phyloP scores from a whole-genome alignment of 2,329 filamentous ascomycete genomes.

The Cercospora sp. region DNA sequence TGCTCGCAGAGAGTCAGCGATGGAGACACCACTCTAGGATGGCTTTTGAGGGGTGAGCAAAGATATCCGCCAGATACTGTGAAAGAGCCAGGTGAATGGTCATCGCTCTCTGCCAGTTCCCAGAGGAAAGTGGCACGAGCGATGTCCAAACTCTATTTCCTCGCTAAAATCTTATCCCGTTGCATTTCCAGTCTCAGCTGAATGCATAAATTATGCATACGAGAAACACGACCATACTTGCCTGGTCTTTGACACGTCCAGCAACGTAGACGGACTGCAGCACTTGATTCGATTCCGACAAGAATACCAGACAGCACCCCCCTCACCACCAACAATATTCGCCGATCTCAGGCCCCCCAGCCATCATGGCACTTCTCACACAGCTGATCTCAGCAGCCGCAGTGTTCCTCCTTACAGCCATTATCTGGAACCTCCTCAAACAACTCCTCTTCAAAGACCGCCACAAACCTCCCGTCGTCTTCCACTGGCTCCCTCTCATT shows the following conservation, averaged over 20 bases:
- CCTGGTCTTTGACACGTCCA: neutral
- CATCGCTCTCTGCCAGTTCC: too few relatives aligned
- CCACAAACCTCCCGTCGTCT: conserved; percentile 63
- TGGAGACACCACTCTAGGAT: too few relatives aligned
- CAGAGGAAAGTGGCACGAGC: too few relatives aligned
- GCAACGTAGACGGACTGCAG: neutral
- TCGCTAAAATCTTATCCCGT: neutral
- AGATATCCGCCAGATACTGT: too few relatives aligned
- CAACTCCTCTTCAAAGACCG: conserved; percentile 73
- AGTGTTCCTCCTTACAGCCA: neutral
- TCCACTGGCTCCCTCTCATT: conserved; percentile 68
- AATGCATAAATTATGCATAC: neutral
- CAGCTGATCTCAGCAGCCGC: neutral
- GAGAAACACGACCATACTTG: neutral
- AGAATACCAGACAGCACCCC: neutral
- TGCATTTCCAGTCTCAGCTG: neutral
- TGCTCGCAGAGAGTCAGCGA: too few relatives aligned
- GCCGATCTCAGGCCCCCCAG: neutral
- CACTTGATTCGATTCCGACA: neutral
- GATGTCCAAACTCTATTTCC: neutral
- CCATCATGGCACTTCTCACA: neutral
- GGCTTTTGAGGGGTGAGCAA: too few relatives aligned
- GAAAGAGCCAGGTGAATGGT: too few relatives aligned
- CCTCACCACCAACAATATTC: neutral
- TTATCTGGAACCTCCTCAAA: conserved; percentile 65